Evolutionary conservation across 441 rosid species (phyloP).

Genomic region (Arabidopsis lyrata): DNA sequence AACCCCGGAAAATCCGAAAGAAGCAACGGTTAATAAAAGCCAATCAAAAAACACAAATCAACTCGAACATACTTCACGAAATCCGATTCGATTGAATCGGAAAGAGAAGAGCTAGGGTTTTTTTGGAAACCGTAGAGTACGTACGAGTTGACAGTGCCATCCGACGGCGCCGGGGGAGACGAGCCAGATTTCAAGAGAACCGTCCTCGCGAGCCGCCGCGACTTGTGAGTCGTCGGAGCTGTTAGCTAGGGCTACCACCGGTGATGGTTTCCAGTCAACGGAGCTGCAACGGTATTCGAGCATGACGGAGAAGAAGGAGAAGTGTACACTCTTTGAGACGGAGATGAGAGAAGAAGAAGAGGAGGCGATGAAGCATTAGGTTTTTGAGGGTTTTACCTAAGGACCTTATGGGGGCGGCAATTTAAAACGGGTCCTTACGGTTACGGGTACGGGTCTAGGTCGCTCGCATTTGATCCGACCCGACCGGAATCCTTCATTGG

Average conservation of each 20-base stretch:
- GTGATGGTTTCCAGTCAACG: slow-evolving; percentile 88
- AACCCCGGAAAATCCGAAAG: slow-evolving; percentile 15
- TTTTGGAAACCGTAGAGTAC: slow-evolving; percentile 25
- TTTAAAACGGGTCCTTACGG: slow-evolving; percentile 16
- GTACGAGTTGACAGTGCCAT: slow-evolving; percentile 98
- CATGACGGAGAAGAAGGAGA: slow-evolving; percentile 45
- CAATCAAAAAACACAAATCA: slow-evolving; percentile 34
- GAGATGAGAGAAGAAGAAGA: slow-evolving; percentile 21
- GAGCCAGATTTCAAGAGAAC: slow-evolving; percentile 95
- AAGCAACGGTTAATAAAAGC: slow-evolving; percentile 17
- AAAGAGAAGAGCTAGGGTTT: slow-evolving; percentile 22
- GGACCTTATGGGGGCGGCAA: slow-evolving; percentile 26
- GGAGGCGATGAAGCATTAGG: slow-evolving; percentile 35
- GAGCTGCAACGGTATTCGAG: slow-evolving; percentile 73
- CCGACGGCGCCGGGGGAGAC: slow-evolving; percentile 91
- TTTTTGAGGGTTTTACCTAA: slow-evolving; percentile 37
- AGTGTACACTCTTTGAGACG: background rate
- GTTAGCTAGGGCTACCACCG: slow-evolving; percentile 84
- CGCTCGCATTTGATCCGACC: background rate
- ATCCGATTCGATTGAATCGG: slow-evolving; percentile 38
- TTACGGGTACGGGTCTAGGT: slow-evolving; percentile 17
- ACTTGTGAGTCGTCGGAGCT: slow-evolving; percentile 76
- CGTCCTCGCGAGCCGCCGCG: slow-evolving; percentile 92
- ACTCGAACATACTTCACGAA: slow-evolving; percentile 39
- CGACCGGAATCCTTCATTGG: background rate